Conservation (phyloP, 176 grass and related monocot species). For the Typha latifolia region DNA sequence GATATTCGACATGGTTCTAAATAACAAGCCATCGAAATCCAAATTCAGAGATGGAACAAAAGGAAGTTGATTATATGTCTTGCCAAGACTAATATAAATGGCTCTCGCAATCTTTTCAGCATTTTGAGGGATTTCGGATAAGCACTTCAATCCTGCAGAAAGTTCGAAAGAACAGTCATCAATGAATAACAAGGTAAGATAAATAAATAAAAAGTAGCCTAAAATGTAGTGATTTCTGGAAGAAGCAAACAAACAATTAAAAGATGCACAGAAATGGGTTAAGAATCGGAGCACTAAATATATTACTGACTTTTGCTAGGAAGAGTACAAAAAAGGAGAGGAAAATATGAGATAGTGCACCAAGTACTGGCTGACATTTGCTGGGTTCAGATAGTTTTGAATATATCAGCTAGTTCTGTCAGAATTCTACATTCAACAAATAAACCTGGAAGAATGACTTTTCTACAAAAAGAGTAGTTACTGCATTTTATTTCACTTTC, state of each 20-base stretch:
- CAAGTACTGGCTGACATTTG: neutral
- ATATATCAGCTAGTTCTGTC: too few species aligned
- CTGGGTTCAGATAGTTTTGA: too few species aligned
- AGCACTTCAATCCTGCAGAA: neutral
- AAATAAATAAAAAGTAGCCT: neutral
- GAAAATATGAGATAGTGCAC: too few species aligned
- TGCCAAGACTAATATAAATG: neutral
- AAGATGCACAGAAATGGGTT: neutral
- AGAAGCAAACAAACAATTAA: conserved; percentile 1
- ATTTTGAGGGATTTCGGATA: neutral
- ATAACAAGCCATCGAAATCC: neutral
- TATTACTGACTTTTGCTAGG: too few species aligned
- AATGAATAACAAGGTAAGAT: neutral
- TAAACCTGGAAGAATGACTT: neutral
- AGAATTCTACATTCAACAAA: neutral
- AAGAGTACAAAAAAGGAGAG: too few species aligned
- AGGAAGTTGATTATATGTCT: neutral
- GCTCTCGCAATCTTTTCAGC: neutral
- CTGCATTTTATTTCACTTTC: neutral
- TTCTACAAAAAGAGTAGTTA: neutral
- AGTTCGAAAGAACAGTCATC: neutral
- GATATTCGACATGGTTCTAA: neutral
- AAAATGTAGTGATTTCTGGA: neutral
- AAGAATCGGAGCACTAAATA: too few species aligned
- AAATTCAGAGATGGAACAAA: neutral